phyloP scores from a whole-genome alignment of 305 asterid genomes.

The Galium porrigens region DNA sequence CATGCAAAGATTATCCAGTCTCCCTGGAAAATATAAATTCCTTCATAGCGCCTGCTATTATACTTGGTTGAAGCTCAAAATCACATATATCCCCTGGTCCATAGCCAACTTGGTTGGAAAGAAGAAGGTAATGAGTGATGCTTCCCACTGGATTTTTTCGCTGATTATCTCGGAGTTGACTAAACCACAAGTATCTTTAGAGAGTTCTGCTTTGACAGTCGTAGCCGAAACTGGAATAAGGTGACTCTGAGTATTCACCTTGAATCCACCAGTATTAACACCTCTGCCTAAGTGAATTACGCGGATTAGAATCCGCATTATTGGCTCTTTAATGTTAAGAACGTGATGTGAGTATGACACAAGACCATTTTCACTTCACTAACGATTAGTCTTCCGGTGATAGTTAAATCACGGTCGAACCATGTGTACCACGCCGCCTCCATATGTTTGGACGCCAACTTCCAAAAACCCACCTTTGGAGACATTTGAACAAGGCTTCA shows the following conservation, averaged over 20 bases:
- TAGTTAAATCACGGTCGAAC: conserved; percentile 84
- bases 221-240: conserved; percentile 88
- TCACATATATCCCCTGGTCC: too few relatives aligned
- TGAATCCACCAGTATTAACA: conserved; percentile 43
- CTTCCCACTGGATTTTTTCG: conserved; percentile 24
- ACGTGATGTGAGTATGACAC: conserved; percentile 52
- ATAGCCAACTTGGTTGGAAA: conserved; percentile 47
- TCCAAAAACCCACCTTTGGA: conserved; percentile 72
- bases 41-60: conserved; percentile 70
- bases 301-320: conserved; percentile 83
- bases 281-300: conserved; percentile 87
- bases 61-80: conserved; percentile 39
- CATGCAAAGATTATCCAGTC: conserved; percentile 90
- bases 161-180: not conserved
- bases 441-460: conserved; percentile 90
- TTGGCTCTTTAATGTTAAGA: conserved; percentile 56
- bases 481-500: conserved; percentile 74
- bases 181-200: conserved; percentile 42
- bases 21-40: conserved; percentile 88
- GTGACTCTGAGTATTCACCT: conserved; percentile 67
- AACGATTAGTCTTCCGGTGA: conserved; percentile 75
- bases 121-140: conserved; percentile 66
- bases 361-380: conserved; percentile 45
- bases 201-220: conserved; percentile 57
- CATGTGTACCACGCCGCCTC: conserved; percentile 97